A percentile compares a stretch with the other conserved stretches of the same genome.
These are phyloP conservation scores for Wilcoxina mikolae DNA, from an alignment of 495 filamentous ascomycete genomes.

Conservation along the genomic window DNA sequence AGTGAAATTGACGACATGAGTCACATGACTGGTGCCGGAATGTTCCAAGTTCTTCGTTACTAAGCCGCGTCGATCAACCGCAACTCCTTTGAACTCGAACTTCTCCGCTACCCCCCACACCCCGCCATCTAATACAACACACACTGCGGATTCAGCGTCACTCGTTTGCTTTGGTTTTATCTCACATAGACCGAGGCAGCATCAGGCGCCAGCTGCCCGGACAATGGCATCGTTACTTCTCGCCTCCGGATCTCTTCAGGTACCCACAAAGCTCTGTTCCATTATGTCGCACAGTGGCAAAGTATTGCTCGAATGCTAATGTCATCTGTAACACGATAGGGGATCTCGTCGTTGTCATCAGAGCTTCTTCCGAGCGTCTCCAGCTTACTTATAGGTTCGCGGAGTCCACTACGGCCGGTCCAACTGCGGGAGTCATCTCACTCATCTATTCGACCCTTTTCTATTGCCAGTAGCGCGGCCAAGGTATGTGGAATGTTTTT, in stretches of 20 bases:
- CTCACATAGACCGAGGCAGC: conserved; percentile 5
- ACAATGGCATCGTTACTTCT: conserved; percentile 6
- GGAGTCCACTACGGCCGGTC: neutral
- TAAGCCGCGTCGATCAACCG: too few species aligned
- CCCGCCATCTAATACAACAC: neutral
- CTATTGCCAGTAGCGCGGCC: neutral
- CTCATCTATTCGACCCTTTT: neutral
- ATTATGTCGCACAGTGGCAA: conserved; percentile 2
- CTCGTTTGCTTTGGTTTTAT: conserved; percentile 4
- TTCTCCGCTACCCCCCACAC: neutral
- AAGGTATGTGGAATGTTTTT: neutral
- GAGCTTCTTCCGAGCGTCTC: neutral
- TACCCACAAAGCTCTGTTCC: neutral
- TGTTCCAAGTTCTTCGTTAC: too few species aligned
- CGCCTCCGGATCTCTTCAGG: neutral
- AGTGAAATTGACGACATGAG: too few species aligned
- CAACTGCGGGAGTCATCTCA: neutral
- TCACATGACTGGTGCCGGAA: too few species aligned
- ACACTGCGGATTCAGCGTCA: neutral
- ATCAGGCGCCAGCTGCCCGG: conserved; percentile 4
- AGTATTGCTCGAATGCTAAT: neutral
- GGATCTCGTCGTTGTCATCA: neutral
- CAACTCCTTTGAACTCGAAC: neutral
- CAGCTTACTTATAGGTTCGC: neutral
- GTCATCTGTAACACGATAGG: neutral